Conservation (phyloP, 805 yeast genomes). For the Schwanniomyces sp. region DNA sequence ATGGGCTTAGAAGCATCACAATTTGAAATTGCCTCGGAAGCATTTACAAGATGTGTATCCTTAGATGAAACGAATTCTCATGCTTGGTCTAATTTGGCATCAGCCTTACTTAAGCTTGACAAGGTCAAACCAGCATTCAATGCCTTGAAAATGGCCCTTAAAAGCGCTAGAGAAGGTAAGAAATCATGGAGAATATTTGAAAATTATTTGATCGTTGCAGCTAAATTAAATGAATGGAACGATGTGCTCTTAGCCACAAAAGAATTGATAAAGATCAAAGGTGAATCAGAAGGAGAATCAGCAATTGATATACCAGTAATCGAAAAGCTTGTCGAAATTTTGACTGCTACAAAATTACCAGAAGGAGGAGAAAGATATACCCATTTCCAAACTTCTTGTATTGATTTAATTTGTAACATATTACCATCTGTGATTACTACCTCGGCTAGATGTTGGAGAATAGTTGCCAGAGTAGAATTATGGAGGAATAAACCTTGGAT, state of each 20-base stretch:
- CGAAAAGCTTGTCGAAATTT: conserved; percentile 67
- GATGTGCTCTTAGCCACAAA: conserved; percentile 79
- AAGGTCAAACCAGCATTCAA: conserved; percentile 77
- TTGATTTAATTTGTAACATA: conserved; percentile 67
- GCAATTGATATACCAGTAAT: conserved; percentile 74
- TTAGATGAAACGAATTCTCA: conserved; percentile 76
- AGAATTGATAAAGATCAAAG: conserved; percentile 57
- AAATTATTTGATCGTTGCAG: conserved; percentile 80
- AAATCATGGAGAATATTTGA: conserved; percentile 91
- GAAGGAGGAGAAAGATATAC: conserved; percentile 38
- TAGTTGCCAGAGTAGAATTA: conserved; percentile 79
- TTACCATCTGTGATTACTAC: conserved; percentile 71
- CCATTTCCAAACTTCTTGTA: conserved; percentile 66
- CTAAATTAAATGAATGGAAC: conserved; percentile 81
- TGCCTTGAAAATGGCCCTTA: conserved; percentile 79
- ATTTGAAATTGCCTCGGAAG: conserved; percentile 81
- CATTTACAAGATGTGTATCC: conserved; percentile 87
- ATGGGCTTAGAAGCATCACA: conserved; percentile 73
- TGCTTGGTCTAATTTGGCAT: conserved; percentile 91
- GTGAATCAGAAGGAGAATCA: conserved; percentile 56
- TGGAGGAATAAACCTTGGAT: conserved; percentile 91
- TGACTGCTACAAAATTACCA: conserved; percentile 54
- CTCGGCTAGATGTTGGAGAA: conserved; percentile 72
- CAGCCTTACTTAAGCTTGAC: conserved; percentile 65
- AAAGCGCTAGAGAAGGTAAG: conserved; percentile 61